A percentile compares a stretch with the other conserved stretches of the same genome.
phyloP scores from a whole-genome alignment of 306 rosid genomes.

The Vicia villosa region DNA sequence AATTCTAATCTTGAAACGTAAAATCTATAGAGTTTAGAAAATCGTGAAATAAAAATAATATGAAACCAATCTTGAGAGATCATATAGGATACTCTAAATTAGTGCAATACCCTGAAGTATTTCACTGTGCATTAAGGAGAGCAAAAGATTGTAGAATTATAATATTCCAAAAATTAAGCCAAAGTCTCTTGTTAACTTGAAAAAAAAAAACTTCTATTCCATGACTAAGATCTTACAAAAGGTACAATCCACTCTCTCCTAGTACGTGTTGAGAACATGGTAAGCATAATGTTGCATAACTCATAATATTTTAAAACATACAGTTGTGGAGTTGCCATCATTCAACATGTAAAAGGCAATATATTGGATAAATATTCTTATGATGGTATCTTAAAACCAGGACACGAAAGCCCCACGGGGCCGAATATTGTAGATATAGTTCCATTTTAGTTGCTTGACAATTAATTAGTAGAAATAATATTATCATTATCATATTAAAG shows the following conservation, averaged over 20 bases:
- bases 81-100: no score
- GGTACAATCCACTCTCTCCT: no score
- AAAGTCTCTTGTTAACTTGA: no score
- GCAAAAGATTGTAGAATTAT: no score
- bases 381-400: conserved; percentile 11
- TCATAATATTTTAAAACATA: neutral
- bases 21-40: no score
- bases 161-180: no score
- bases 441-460: conserved; percentile 26
- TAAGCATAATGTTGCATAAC: conserved; percentile 19
- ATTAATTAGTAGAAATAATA: conserved; percentile 31
- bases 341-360: conserved; percentile 23
- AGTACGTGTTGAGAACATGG: neutral
- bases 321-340: conserved; percentile 17
- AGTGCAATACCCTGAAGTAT: no score
- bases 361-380: conserved; percentile 14
- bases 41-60: no score
- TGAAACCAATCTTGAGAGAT: no score
- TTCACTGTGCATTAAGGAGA: no score
- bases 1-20: no score
- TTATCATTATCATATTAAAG: conserved; percentile 31
- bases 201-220: no score
- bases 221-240: conserved; percentile 17
- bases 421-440: conserved; percentile 25
- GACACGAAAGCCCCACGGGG: conserved; percentile 15